phyloP scores from a whole-genome alignment of 768 basidiomycete species.

The Podaxis sp. region DNA sequence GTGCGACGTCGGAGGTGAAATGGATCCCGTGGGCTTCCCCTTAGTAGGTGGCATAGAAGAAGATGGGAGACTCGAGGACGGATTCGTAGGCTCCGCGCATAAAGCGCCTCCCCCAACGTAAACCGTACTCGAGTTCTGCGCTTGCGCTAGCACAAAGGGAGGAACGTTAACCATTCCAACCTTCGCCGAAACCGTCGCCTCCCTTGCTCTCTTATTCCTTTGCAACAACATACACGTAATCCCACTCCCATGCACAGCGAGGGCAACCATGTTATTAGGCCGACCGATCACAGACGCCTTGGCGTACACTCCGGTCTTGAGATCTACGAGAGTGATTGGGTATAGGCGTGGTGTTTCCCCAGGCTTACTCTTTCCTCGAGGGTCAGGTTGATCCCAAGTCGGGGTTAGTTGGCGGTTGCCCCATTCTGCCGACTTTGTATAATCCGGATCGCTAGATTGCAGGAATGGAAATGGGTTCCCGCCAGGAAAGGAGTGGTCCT shows the following conservation, averaged over 20 bases:
- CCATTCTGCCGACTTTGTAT: slow-evolving; percentile 14
- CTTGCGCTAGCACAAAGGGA: slow-evolving; percentile 19
- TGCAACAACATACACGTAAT: slow-evolving; percentile 23
- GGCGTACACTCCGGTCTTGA: slow-evolving; percentile 6
- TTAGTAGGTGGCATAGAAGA: not conserved
- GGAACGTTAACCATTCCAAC: slow-evolving; percentile 25
- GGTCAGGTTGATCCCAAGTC: not conserved
- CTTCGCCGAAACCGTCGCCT: slow-evolving; percentile 1
- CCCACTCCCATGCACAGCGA: slow-evolving; percentile 22
- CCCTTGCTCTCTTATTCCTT: slow-evolving; percentile 12
- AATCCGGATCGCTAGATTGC: slow-evolving; percentile 14
- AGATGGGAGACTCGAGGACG: not conserved
- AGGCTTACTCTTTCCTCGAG: not conserved
- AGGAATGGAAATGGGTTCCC: slow-evolving; percentile 3
- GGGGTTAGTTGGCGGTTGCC: slow-evolving; percentile 13
- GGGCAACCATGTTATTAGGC: slow-evolving; percentile 15
- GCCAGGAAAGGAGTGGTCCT: slow-evolving; percentile 11
- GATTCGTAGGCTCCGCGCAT: not conserved
- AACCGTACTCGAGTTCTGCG: not conserved
- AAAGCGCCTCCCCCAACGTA: slow-evolving; percentile 3
- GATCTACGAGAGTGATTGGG: slow-evolving; percentile 9
- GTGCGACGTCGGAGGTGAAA: too few species aligned
- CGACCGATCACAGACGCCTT: slow-evolving; percentile 4
- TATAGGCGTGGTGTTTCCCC: not conserved
- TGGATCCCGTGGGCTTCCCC: too few species aligned